Percentiles rank a stretch among this genome's conserved stretches.
These are phyloP conservation scores for Chaetoceros tenuissimus DNA, from an alignment of 108 stramenopile genomes.

Conservation along the genomic window DNA sequence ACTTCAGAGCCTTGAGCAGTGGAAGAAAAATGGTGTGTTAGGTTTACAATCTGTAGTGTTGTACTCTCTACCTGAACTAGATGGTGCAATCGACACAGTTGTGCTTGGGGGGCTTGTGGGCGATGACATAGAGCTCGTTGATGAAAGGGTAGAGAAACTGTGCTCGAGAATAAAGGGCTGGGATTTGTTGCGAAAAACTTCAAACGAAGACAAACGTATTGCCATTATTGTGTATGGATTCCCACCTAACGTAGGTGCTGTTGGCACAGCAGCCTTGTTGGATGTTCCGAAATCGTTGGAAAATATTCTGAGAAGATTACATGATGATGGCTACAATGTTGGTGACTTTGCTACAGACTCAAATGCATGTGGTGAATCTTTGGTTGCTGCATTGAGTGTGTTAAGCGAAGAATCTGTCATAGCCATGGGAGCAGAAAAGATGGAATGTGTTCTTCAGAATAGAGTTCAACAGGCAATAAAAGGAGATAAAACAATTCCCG, in stretches of 20 bases:
- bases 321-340: constrained; percentile 65
- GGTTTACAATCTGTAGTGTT: constrained; percentile 74
- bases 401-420: constrained; percentile 44
- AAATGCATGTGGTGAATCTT: constrained; percentile 29
- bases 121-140: constrained; percentile 74
- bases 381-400: constrained; percentile 33
- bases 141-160: constrained; percentile 73
- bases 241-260: constrained; percentile 84
- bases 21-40: constrained; percentile 71
- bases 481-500: constrained; percentile 46
- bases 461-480: constrained; percentile 40
- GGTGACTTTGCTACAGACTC: constrained; percentile 48
- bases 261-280: constrained; percentile 79
- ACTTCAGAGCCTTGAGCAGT: constrained; percentile 61
- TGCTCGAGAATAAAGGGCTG: constrained; percentile 42
- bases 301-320: constrained; percentile 34
- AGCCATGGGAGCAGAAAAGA: constrained; percentile 37
- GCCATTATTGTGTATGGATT: constrained; percentile 77
- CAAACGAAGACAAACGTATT: constrained; percentile 37
- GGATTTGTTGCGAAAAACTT: constrained; percentile 47
- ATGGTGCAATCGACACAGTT: constrained; percentile 83
- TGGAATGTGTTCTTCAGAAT: constrained; percentile 38
- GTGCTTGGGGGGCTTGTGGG: constrained; percentile 80
- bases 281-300: constrained; percentile 73
- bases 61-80: constrained; percentile 74